Base-by-base conservation (phyloP, 257 asterid species). In the Jacaranda copaia region DNA sequence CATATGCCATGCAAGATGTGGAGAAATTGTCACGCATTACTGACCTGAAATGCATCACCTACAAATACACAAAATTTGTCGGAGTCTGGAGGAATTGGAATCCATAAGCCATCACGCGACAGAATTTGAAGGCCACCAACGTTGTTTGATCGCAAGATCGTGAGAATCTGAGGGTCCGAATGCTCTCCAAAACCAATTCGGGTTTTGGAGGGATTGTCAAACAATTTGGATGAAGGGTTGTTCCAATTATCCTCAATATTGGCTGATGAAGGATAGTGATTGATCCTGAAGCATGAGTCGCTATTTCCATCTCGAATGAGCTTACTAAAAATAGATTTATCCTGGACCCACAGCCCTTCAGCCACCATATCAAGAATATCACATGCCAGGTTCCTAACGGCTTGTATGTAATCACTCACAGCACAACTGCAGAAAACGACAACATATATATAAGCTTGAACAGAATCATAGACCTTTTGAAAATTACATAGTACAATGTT, bases 181-280 rank as follows among this genome's bases (percentile, higher is more conserved):
- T 93, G 96, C 71, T 93, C 98, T 8, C 97, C 98, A 38, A 93
- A 93, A 4, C 97, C 96, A 35, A 93, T 74, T n/a, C 93, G 77
- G 13, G 48, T 25, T 49, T 85, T 82, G n/a, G 79, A 56, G 10
- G 12, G 38, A 5, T 36, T 3, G 6, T 59, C 77, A 18, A 38
- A 78, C 51, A 40, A 36, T 2, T 69, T 35, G 6, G 79, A 20
- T 6, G 51, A 51, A 36, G 73, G 66, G 53, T 14, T 65, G 19
- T 0, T 49, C 16, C 38, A 4, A 0, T 62, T 4, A 40, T 67
- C 57, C 43, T 10, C 36, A 40, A 16, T 0, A 6, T 8, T n/a
- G 66, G 32, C 10, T 2, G 91, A 76, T 2, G 91, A 76, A 53
- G 96, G 94, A 62, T 91, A 93, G 89, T 89, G 88, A 79, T 93